These are phyloP conservation scores for Yamadazyma jaroonii DNA, from an alignment of 1,139 yeast genomes.

Conservation along the genomic window DNA sequence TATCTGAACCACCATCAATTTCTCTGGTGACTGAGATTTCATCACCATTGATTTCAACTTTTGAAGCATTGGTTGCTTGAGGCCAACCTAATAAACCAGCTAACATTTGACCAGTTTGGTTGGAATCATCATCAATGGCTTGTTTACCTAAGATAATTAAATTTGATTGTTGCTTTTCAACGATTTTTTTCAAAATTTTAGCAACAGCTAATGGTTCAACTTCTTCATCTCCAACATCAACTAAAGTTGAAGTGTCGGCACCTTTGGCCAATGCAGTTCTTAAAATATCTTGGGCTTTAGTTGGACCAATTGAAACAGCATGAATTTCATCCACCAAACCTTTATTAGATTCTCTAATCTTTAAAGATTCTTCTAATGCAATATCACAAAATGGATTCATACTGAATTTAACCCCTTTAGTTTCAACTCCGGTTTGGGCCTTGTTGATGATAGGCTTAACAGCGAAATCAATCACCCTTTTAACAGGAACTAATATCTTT, in stretches of 20 bases:
- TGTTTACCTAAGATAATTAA: constrained; percentile 90
- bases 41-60: constrained; percentile 66
- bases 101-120: constrained; percentile 96
- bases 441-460: constrained; percentile 91
- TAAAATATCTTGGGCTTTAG: constrained; percentile 83
- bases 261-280: constrained; percentile 94
- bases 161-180: constrained; percentile 68
- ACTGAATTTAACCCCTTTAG: constrained; percentile 87
- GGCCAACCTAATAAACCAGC: constrained; percentile 97
- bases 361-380: constrained; percentile 89
- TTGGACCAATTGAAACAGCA: constrained; percentile 89
- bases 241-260: constrained; percentile 78
- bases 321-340: constrained; percentile 79
- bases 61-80: constrained; percentile 94
- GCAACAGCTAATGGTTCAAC: constrained; percentile 92
- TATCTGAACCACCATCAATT: constrained; percentile 92
- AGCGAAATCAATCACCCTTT: constrained; percentile 92
- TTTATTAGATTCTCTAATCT: constrained; percentile 67
- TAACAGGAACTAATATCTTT: constrained; percentile 87
- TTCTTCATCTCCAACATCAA: constrained; percentile 71
- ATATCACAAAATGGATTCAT: constrained; percentile 98
- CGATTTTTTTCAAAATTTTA: constrained; percentile 72
- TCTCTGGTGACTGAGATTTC: constrained; percentile 80
- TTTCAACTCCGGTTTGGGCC: constrained; percentile 81
- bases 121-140: constrained; percentile 92